Base-by-base conservation (phyloP, 192 early-diverging fungal species). In the Coemansia pectinata region DNA sequence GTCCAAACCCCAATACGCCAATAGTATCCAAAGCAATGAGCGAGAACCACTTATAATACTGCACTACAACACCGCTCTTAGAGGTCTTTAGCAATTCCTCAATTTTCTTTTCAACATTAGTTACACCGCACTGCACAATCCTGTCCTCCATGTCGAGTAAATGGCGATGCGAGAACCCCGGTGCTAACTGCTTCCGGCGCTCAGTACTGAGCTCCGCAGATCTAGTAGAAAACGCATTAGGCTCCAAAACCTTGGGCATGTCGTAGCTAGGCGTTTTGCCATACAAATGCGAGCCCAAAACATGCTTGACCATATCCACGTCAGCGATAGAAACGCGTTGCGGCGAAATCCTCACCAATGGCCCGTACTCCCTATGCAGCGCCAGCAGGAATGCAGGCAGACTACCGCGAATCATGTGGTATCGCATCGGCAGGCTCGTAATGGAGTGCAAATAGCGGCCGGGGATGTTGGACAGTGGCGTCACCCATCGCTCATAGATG, bases 401-500 rank as follows among this genome's bases (percentile, higher is more conserved):
- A 5, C 25, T 59, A 45, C 81, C 81, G 5, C 74, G 69, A 4
- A 84, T n/a, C 77, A 84, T 84, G 27, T 84, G 58, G 71, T 73
- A 79, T 11, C 76, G 70, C 77, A 84, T 84, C 10, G 74, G 77
- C 10, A 84, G 38, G 42, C 77, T 75, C 4, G 70, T 70, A 10
- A 84, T 42, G 0, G 77, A 76, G 62, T 79, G 55, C 11, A 72
- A 4, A 39, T 73, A 69, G 5, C 10, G 19, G 1, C 81, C 81
- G 0, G 81, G 81, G 0, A 79, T 73, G 8, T 52, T 27, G 1
- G 67, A 62, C 15, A 84, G 65, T 9, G 77, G 81, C 19, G 81
- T 83, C 29, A 83, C 66, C 72, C 75, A 78, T n/a, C 80, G 69
- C 63, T 83, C 80, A 67, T 83, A 83, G 29, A 83, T 66, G 15